Evolutionary conservation across 345 rosid species (phyloP), one percentile per base, ranked within the genome.

Genomic region (Gossypium australe): DNA sequence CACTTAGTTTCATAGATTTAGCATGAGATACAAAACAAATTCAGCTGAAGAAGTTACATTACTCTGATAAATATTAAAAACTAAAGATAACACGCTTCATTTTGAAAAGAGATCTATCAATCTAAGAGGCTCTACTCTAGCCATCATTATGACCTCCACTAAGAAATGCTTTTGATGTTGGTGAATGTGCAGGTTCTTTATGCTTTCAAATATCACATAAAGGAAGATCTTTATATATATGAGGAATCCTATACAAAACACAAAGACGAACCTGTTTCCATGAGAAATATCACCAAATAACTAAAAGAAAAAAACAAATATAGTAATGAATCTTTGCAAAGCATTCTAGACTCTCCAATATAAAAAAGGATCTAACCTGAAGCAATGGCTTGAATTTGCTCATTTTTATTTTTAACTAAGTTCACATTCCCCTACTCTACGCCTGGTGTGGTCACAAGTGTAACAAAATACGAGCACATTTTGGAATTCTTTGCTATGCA

Each of bases 261-360:
- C 17, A 63, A 66, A 48, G 7, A 73, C 47, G 24, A 22, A 44
- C 43, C 17, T 25, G 9, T 61, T 43, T 9, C 43, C 60, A 43
- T 14, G 17, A n/a, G 20, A 73, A 62, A 76, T 52, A 73, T 68
- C 34, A 27, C 57, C 61, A 63, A 41, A 45, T 56, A 51, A 78
- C 53, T 62, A 60, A 44, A 73, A 73, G 75, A 22, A 73, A 11
- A 70, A 71, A 63, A 56, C 60, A 49, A 27, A 0, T 24, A 66
- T 2, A 7, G 38, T 57, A 45, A 55, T 48, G 74, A 45, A 47
- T 18, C 60, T 55, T 77, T 61, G 2, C 65, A 18, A 74, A 70
- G 29, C 20, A 69, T 25, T 13, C 41, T 41, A 9, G 72, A 49
- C 73, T 27, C 24, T 49, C 59, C 0, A 7, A 29, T 16, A 17